These are phyloP conservation scores for Cryomyces minteri DNA, from an alignment of 495 filamentous ascomycete genomes.

Conservation along the genomic window DNA sequence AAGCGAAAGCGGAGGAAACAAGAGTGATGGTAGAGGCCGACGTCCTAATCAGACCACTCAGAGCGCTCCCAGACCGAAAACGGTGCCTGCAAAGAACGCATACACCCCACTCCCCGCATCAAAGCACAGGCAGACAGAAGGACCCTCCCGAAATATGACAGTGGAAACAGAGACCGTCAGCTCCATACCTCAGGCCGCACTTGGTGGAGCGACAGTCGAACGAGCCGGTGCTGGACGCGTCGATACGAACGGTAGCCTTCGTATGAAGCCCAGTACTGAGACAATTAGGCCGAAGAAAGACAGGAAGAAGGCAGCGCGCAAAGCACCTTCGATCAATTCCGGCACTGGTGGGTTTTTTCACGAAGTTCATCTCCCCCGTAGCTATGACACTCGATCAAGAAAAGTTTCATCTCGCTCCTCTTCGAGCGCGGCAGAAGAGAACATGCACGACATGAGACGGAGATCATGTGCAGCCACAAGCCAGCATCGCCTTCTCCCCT, in stretches of 20 bases:
- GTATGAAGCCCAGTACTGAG: constrained; percentile 75
- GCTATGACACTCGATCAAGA: constrained; percentile 7
- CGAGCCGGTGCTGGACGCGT: constrained; percentile 32
- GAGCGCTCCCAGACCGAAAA: constrained; percentile 15
- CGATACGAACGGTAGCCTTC: constrained; percentile 52
- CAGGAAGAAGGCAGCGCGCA: constrained; percentile 59
- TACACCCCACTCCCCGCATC: constrained; percentile 19
- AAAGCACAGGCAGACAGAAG: constrained; percentile 44
- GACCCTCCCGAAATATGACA: constrained; percentile 78
- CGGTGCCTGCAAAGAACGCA: constrained; percentile 12
- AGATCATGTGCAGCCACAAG: too few relatives aligned
- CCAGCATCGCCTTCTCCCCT: too few relatives aligned
- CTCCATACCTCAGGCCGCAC: constrained; percentile 75
- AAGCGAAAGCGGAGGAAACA: constrained; percentile 36
- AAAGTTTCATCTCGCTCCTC: constrained; percentile 1
- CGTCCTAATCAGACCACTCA: constrained; percentile 4
- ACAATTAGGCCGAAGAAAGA: constrained; percentile 88
- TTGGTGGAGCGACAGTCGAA: constrained; percentile 47
- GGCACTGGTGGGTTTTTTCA: constrained; percentile 44
- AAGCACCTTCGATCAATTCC: constrained; percentile 49
- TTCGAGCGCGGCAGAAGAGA: not conserved
- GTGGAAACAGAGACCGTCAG: constrained; percentile 94
- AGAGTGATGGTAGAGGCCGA: constrained; percentile 17
- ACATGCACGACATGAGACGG: not conserved
- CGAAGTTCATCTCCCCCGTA: too few relatives aligned